Evolutionary conservation across 176 grass and related monocot species (phyloP).

Genomic region (Cenchrus purpureus): DNA sequence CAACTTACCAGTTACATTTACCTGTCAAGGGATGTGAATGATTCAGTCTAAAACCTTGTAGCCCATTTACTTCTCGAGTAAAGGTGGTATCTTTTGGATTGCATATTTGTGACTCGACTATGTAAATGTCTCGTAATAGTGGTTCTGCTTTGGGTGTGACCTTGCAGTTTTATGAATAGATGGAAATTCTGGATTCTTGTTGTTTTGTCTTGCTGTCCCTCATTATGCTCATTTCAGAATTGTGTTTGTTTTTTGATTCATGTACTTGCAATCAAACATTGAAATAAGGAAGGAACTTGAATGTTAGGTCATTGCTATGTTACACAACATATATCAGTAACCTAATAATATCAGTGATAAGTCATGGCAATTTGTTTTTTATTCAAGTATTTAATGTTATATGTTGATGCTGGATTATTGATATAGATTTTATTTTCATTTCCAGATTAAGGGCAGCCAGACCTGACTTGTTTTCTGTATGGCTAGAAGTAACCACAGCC

Average conservation of each 20-base stretch:
- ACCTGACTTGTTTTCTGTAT: slow-evolving; percentile 27
- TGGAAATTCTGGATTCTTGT: not conserved
- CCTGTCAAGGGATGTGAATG: not conserved
- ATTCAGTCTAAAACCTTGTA: not conserved
- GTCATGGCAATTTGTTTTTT: not conserved
- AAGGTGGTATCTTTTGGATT: not conserved
- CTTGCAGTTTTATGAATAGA: not conserved
- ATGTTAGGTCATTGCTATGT: slow-evolving; percentile 13
- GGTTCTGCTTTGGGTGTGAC: not conserved
- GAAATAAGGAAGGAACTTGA: slow-evolving; percentile 1
- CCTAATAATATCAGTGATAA: not conserved
- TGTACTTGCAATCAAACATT: not conserved
- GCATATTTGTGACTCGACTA: not conserved
- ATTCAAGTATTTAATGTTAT: not conserved
- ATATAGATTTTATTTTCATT: slow-evolving; percentile 26
- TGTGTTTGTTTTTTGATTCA: not conserved
- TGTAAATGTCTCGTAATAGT: not conserved
- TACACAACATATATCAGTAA: not conserved
- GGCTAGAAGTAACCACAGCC: slow-evolving; percentile 35
- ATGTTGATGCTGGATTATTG: slow-evolving; percentile 13
- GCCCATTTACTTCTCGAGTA: not conserved
- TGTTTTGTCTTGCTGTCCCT: not conserved
- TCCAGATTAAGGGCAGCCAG: not conserved
- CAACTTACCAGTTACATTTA: not conserved
- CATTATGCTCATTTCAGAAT: not conserved